Evolutionary conservation across 2,329 filamentous ascomycete species (phyloP).

Genomic region (Ophioceras dolichostomum): DNA sequence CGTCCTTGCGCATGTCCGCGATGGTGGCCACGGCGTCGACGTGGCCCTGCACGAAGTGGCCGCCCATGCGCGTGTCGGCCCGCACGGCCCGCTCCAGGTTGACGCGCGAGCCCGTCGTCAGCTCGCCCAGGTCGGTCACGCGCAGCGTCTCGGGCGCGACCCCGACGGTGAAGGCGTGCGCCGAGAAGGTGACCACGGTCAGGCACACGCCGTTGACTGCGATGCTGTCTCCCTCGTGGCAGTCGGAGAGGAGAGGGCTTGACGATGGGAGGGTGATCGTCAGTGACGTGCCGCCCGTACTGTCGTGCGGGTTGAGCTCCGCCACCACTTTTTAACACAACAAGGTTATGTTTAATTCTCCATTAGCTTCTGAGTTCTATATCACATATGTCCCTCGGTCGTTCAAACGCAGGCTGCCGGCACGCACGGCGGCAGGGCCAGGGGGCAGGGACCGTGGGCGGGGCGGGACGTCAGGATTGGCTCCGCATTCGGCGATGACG

Average conservation of each 20-base stretch:
- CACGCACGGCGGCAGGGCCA: too few species aligned
- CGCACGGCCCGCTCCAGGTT: conserved; percentile 93
- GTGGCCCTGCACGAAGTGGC: conserved; percentile 96
- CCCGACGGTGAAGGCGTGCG: conserved; percentile 69
- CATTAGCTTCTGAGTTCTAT: too few species aligned
- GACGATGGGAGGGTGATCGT: conserved; percentile 61
- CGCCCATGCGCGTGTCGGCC: conserved; percentile 88
- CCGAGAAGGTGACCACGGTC: conserved; percentile 56
- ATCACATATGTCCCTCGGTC: too few species aligned
- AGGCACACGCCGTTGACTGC: conserved; percentile 92
- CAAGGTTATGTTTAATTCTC: too few species aligned
- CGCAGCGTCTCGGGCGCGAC: conserved; percentile 92
- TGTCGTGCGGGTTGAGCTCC: conserved; percentile 67
- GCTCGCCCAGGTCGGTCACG: conserved; percentile 79
- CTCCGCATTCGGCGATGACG: conserved; percentile 17
- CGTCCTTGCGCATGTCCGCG: conserved; percentile 60
- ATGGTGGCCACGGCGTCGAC: conserved; percentile 84
- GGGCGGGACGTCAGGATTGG: too few species aligned
- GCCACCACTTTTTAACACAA: conserved; percentile 53
- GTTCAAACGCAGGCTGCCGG: too few species aligned
- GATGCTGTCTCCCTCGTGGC: conserved; percentile 84
- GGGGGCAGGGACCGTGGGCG: too few species aligned
- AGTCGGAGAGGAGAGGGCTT: conserved; percentile 70
- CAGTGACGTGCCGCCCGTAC: conserved; percentile 77
- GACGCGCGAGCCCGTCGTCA: conserved; percentile 55